Conservation (phyloP, 1,284 basidiomycete genomes). For the Apiotrichum gamsii region DNA sequence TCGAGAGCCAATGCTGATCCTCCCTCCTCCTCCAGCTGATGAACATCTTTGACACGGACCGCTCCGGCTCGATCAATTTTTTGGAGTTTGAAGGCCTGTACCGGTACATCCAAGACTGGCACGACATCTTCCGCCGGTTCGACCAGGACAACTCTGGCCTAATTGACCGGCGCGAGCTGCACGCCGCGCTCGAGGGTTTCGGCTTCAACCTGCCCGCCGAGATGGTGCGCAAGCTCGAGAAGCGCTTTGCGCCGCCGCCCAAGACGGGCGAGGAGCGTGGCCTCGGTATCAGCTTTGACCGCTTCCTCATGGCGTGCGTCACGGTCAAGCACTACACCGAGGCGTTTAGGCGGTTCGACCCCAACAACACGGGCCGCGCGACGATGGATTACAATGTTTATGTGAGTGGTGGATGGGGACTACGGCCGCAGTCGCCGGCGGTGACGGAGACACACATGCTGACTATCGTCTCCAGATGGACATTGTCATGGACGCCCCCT, state of each 20-base stretch:
- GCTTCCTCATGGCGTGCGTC: slow-evolving; percentile 49
- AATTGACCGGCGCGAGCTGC: slow-evolving; percentile 46
- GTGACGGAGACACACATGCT: no score
- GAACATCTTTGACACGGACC: slow-evolving; percentile 48
- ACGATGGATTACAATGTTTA: slow-evolving; percentile 45
- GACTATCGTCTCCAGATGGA: slow-evolving; percentile 33
- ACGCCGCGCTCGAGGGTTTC: slow-evolving; percentile 46
- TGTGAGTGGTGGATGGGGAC: slow-evolving; percentile 26
- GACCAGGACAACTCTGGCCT: slow-evolving; percentile 45
- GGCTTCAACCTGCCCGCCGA: slow-evolving; percentile 45
- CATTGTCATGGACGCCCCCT: slow-evolving; percentile 39
- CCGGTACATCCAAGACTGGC: slow-evolving; percentile 48
- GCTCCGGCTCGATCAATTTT: slow-evolving; percentile 45
- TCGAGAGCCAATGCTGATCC: no score
- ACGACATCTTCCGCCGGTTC: slow-evolving; percentile 47
- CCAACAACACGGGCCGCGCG: slow-evolving; percentile 33
- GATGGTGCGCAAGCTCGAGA: slow-evolving; percentile 44
- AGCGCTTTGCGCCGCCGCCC: slow-evolving; percentile 44
- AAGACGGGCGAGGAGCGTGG: slow-evolving; percentile 21
- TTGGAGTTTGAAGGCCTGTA: slow-evolving; percentile 48
- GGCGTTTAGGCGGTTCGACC: slow-evolving; percentile 43
- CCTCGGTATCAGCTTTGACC: slow-evolving; percentile 45
- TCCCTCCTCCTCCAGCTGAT: slow-evolving; percentile 2
- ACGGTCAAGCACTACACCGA: slow-evolving; percentile 49
- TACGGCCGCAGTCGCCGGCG: background rate